Base-by-base conservation (phyloP, 2,329 filamentous ascomycete genomes). In the Ceratocystis smalleyi region DNA sequence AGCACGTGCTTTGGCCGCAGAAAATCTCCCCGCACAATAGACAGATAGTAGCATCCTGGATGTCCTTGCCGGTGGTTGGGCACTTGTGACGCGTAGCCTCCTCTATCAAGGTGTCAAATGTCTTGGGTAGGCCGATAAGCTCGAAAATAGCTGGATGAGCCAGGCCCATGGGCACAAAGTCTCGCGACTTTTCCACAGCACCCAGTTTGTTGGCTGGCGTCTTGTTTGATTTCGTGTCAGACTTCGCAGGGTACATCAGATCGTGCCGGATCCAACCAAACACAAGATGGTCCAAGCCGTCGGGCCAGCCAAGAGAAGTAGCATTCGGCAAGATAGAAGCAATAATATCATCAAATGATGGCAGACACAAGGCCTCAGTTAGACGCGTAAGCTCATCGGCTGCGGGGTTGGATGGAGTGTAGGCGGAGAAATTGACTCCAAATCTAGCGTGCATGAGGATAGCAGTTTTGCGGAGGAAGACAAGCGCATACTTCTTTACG, bases 21-120 rank as follows among this genome's bases (percentile, higher is more conserved):
- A 96, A 92, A 49, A 99, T 89, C n/a, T 91, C 91, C 43, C 94
- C 92, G 72, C 94, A 99, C 76, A 96, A 90, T 47, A 99, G 81
- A 71, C 94, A 99, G 45, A 99, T 83, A 68, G 88, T 89, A 0
- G 94, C 91, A 73, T 99, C 95, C 1, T 86, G 87, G 61, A 99
- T 77, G 69, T 96, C 92, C 72, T 94, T 95, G 68, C 91, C 91
- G 1, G 90, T 96, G 1, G 86, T 95, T 0, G 91, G 91, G 71
- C 94, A 99, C 61, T 82, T 85, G 62, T 87, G 79, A 68, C 85
- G 85, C 69, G 94, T 92, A 30, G 90, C 89, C 74, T 95, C 91
- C 71, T 96, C 92, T 66, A 96, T 95, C 45, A 99, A 79, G 2
- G 85, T 87, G 73, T 97, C 94, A 72, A 91, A 99, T 70, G 92